Evolutionary conservation across 331 rosid species (phyloP), one percentile per base, ranked within the genome.

Genomic region (Malus hybrid): DNA sequence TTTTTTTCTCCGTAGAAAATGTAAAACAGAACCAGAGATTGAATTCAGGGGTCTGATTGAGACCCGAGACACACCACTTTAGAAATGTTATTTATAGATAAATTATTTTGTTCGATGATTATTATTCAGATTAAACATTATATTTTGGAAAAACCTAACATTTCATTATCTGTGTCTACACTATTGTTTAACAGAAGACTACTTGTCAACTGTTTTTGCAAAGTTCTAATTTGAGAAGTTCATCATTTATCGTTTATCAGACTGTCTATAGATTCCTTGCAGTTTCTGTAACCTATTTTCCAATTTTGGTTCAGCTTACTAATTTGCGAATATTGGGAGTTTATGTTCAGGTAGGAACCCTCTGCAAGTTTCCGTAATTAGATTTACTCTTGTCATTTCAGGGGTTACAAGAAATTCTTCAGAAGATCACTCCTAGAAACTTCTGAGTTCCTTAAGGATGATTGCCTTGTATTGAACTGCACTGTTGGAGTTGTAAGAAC

Each of bases 371-470:
- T 59, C 6, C 0, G 13, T 56, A 15, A 31, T 14, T 14, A 31
- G 48, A 22, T 22, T 69, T 67, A 56, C 15, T 50, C n/a, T 48
- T 3, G 77, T 46, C 44, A 48, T 87, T 83, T 73, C 83, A 93
- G 98, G 98, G 98, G 98, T 76, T 93, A 93, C 86, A 93, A 93
- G 79, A 89, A 96, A 3, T 93, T 90, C 81, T 93, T 84, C 82
- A 85, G 87, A 75, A 88, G 98, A 85, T 20, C 83, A 15, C 22
- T 70, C 12, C 75, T 93, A 64, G 98, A 93, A 76, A 80, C 81
- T 19, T 93, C 98, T 1, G 96, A 93, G 69, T 93, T 79, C 85
- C 84, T 93, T 74, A 93, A 91, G 86, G 84, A 91, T 77, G 97
- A 93, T 83, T 93, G 96, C 87, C 97, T 93, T 69, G 80, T 91